A percentile compares a stretch with the other conserved stretches of the same genome.
Evolutionary conservation across 345 rosid genomes (phyloP).

Genomic region (Brassica incana): DNA sequence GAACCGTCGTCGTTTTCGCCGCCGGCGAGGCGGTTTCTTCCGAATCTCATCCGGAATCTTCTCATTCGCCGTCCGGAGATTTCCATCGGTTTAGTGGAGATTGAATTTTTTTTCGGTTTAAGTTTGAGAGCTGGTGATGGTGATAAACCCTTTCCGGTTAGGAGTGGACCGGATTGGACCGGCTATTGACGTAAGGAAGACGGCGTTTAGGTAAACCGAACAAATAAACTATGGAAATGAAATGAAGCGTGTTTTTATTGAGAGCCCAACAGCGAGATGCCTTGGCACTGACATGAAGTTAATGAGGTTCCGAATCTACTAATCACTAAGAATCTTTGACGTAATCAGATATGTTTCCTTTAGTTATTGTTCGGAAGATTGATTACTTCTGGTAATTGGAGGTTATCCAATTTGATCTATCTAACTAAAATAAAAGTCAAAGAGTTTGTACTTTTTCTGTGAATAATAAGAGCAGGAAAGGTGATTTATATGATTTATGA

Average conservation of each 20-base stretch:
- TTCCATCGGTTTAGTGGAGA: slow-evolving; percentile 16
- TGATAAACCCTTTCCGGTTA: slow-evolving; percentile 10
- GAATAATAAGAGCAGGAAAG: not conserved
- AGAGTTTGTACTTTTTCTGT: not conserved
- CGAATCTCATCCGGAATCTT: slow-evolving; percentile 37
- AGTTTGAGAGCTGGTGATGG: not conserved
- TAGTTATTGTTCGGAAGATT: not conserved
- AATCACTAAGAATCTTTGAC: slow-evolving; percentile 1
- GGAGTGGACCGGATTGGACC: not conserved
- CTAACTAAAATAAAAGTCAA: not conserved
- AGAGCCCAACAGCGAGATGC: slow-evolving; percentile 10
- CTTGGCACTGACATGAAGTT: not conserved
- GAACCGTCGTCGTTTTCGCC: not conserved
- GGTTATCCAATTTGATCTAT: not conserved
- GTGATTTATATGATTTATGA: slow-evolving; percentile 15
- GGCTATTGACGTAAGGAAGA: not conserved
- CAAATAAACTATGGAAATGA: not conserved
- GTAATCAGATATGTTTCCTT: not conserved
- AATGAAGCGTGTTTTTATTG: not conserved
- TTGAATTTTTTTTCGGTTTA: not conserved
- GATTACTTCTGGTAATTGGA: not conserved
- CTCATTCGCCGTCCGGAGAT: slow-evolving; percentile 38
- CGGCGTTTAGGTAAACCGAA: not conserved
- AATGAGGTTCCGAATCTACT: not conserved
- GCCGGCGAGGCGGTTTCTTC: not conserved